A percentile compares a stretch with the other conserved stretches of the same genome.
phyloP scores from a whole-genome alignment of 2,329 filamentous ascomycete species.

The Scedosporium minutisporum region DNA sequence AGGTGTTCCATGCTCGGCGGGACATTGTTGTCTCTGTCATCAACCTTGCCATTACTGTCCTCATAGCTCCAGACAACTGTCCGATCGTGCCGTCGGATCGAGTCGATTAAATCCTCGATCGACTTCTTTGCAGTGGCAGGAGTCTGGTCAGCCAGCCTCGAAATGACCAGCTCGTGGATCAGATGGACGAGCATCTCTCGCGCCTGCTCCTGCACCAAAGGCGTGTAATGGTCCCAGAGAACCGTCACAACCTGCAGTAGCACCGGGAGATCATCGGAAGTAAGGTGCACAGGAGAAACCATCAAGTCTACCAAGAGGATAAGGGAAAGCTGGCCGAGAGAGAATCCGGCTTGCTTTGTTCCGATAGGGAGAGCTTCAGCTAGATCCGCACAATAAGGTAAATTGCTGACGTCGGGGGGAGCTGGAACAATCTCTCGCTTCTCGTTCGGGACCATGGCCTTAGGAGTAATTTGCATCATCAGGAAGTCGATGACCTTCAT shows the following conservation, averaged over 20 bases:
- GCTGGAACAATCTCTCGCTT: constrained; percentile 60
- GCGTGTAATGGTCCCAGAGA: constrained; percentile 94
- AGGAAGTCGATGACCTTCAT: constrained; percentile 92
- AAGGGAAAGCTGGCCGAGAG: constrained; percentile 82
- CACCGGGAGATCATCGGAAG: constrained; percentile 70
- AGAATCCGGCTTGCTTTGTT: constrained; percentile 87
- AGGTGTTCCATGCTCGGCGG: constrained; percentile 81
- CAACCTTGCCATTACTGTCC: constrained; percentile 73
- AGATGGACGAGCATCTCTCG: constrained; percentile 96
- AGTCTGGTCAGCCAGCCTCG: constrained; percentile 60
- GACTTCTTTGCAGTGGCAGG: constrained; percentile 54
- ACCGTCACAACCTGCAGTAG: constrained; percentile 86
- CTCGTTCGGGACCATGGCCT: constrained; percentile 92
- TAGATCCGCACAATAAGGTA: constrained; percentile 88
- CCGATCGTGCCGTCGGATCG: constrained; percentile 72
- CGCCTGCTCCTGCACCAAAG: constrained; percentile 90
- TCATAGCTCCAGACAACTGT: constrained; percentile 91
- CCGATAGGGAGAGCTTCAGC: constrained; percentile 70
- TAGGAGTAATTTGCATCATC: constrained; percentile 80
- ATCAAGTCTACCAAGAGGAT: constrained; percentile 94
- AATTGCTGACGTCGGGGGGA: constrained; percentile 60
- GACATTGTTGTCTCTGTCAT: constrained; percentile 67
- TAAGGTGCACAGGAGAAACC: constrained; percentile 78
- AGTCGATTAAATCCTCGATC: constrained; percentile 82
- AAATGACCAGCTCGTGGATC: constrained; percentile 89